These are phyloP conservation scores for Phlegmacium glaucopus DNA, from an alignment of 768 basidiomycete genomes.

Conservation along the genomic window DNA sequence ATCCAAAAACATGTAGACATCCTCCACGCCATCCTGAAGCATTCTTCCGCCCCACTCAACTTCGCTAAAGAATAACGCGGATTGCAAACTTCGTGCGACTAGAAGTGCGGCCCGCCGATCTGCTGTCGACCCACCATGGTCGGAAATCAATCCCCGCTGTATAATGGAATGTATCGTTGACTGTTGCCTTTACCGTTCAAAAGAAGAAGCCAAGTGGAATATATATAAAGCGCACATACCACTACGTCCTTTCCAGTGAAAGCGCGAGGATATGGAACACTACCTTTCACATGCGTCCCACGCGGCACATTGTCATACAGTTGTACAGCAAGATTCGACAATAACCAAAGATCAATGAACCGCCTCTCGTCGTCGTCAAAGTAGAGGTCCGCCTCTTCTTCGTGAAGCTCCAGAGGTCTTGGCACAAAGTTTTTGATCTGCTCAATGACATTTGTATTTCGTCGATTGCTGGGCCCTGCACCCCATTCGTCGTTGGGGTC, in stretches of 20 bases:
- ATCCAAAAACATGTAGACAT: constrained; percentile 93
- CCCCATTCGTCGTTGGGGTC: constrained; percentile 13
- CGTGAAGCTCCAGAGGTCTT: constrained; percentile 37
- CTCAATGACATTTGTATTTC: constrained; percentile 25
- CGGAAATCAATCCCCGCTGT: constrained; percentile 66
- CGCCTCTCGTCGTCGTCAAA: constrained; percentile 66
- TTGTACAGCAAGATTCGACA: constrained; percentile 86
- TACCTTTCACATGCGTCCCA: constrained; percentile 90
- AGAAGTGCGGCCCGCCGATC: constrained; percentile 82
- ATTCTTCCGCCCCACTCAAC: constrained; percentile 91
- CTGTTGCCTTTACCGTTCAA: constrained; percentile 33
- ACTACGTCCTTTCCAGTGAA: constrained; percentile 86
- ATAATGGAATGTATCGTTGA: constrained; percentile 86
- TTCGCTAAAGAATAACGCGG: constrained; percentile 93
- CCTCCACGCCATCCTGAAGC: constrained; percentile 86
- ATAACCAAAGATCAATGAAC: constrained; percentile 86
- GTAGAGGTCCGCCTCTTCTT: constrained; percentile 43
- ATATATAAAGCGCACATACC: constrained; percentile 14
- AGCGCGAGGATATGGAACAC: constrained; percentile 84
- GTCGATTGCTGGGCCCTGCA: constrained; percentile 18
- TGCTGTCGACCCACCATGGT: constrained; percentile 60
- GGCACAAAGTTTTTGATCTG: constrained; percentile 28
- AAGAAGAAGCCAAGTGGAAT: background rate
- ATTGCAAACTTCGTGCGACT: constrained; percentile 86
- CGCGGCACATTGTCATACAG: constrained; percentile 86